Evolutionary conservation across 2,329 filamentous ascomycete species (phyloP).

Genomic region (Aspergillus sp.): DNA sequence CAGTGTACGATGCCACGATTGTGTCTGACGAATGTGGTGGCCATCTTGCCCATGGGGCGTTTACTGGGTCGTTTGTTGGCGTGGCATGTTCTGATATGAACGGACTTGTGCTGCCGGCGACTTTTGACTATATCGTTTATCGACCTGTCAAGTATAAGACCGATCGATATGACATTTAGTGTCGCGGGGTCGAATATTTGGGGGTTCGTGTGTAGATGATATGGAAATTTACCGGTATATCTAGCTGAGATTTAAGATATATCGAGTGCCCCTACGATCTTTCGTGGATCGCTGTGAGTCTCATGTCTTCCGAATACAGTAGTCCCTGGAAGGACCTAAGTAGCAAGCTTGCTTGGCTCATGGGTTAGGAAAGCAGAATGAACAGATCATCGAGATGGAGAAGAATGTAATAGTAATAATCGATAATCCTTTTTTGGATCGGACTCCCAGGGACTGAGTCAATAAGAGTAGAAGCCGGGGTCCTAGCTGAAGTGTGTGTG

Average conservation of each 20-base stretch:
- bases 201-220: neutral
- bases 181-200: neutral
- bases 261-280: neutral
- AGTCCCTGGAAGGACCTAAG: too few species aligned
- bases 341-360: too few species aligned
- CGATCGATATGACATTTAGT: constrained; percentile 24
- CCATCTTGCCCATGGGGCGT: constrained; percentile 8
- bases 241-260: neutral
- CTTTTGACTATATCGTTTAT: constrained; percentile 8
- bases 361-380: too few species aligned
- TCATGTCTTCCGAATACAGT: too few species aligned
- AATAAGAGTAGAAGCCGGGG: too few species aligned
- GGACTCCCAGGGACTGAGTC: too few species aligned
- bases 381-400: too few species aligned
- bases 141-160: constrained; percentile 2
- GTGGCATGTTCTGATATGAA: constrained; percentile 12
- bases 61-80: constrained; percentile 12
- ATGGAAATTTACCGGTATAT: neutral
- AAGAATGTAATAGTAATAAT: too few species aligned
- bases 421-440: too few species aligned
- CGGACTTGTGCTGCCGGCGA: constrained; percentile 2
- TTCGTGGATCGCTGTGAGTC: neutral
- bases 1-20: constrained; percentile 9
- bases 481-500: too few species aligned
- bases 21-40: constrained; percentile 11